Conservation (phyloP, 2,329 filamentous ascomycete species). For the Thielaviopsis euricoi region DNA sequence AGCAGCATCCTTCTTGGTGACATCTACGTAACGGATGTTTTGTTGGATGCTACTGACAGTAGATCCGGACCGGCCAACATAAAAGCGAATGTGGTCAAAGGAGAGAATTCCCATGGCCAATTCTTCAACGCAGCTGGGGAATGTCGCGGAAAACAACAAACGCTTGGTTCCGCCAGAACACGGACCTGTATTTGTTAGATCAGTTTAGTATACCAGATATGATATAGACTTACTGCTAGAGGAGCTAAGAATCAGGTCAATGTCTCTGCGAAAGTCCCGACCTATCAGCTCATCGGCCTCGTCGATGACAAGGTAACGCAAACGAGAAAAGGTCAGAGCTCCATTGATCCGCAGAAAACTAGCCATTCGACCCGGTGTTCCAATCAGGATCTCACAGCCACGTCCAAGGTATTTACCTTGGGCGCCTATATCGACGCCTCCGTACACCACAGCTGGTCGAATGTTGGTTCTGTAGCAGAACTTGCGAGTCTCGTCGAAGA, state of each 20-base stretch:
- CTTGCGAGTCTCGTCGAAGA: conserved; percentile 85
- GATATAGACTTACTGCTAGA: conserved; percentile 27
- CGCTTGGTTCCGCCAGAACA: background rate
- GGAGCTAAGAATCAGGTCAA: conserved; percentile 53
- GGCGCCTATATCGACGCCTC: conserved; percentile 54
- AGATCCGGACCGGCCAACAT: conserved; percentile 73
- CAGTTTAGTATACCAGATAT: conserved; percentile 15
- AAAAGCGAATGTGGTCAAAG: conserved; percentile 59
- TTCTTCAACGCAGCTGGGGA: conserved; percentile 62
- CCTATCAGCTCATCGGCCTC: conserved; percentile 90
- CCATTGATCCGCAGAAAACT: conserved; percentile 65
- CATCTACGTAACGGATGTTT: conserved; percentile 50
- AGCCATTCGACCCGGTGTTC: conserved; percentile 68
- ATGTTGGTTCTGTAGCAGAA: conserved; percentile 92
- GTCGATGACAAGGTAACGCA: conserved; percentile 73
- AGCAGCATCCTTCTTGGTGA: conserved; percentile 48
- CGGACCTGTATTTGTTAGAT: background rate
- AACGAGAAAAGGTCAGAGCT: conserved; percentile 53
- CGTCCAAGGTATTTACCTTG: conserved; percentile 59
- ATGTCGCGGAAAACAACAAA: conserved; percentile 89
- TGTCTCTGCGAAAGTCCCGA: conserved; percentile 52
- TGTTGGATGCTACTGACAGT: conserved; percentile 74
- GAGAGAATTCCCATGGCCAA: conserved; percentile 64
- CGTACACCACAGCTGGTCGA: conserved; percentile 78
- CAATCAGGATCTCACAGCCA: conserved; percentile 82